Base-by-base conservation (phyloP, 2,329 filamentous ascomycete genomes). In the Calonectria leucothoes region DNA sequence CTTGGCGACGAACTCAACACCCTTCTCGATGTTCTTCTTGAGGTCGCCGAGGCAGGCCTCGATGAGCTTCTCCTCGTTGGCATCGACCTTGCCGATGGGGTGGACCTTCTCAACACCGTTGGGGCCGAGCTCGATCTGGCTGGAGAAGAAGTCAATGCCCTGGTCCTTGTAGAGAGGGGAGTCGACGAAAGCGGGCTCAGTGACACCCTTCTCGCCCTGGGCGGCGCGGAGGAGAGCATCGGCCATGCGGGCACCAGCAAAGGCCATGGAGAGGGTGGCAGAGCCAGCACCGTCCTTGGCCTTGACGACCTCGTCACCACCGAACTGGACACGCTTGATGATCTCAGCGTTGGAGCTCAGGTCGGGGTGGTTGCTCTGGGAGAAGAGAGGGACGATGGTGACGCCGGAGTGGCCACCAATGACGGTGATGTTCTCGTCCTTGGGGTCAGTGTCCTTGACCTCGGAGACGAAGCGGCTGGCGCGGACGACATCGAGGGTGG, bases 291-390 rank as follows among this genome's bases (percentile, higher is more conserved):
- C 97, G 85, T 96, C 96, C 94, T 98, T 98, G 88, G 96, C 97
- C 93, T 98, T 92, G 89, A 98, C 96, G 81, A 98, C 96, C 93
- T 98, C 96, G 86, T 98, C 96, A 91, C 96, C 96, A 87, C 97
- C 96, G 86, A 98, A 98, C 90, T 98, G 96, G 83, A 98, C 97
- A 86, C 97, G 96, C 87, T 96, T 93, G 88, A 98, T 89, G 82
- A 98, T 95, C 76, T 91, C 90, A 83, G 92, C 89, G 86, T 95
- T 90, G 86, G 95, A 93, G 82, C 91, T 89, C 82, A 98, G 94
- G 83, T 94, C 92, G 82, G 93, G 89, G 92, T 98, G 94, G 87
- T 89, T 93, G 87, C 94, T 95, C 91, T 98, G 97, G 85, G 94
- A 96, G 89, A 99, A 95, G 82, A 99, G 94, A 77, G 97, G 97